Evolutionary conservation across 371 early-diverging fungal genomes (phyloP).

Genomic region (Zychaea mexicana): DNA sequence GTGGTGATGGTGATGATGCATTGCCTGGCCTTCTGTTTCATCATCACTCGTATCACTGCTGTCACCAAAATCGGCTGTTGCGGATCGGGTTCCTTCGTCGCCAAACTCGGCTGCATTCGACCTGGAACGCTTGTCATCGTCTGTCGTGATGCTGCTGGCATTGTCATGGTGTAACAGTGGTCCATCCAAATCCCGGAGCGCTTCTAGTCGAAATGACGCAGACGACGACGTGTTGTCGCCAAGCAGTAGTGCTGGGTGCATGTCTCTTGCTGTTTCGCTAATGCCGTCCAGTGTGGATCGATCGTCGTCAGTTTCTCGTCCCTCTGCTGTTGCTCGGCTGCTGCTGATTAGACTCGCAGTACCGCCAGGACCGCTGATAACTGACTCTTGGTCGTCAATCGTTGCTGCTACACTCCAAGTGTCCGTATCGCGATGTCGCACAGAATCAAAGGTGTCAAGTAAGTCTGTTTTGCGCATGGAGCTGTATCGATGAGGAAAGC

Average conservation of each 20-base stretch:
- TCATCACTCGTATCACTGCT: constrained; percentile 39
- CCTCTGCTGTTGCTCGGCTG: constrained; percentile 24
- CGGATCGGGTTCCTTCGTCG: constrained; percentile 49
- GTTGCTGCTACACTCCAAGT: constrained; percentile 58
- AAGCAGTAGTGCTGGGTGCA: neutral
- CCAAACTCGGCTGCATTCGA: constrained; percentile 57
- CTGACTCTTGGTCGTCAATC: constrained; percentile 54
- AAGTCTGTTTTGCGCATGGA: constrained; percentile 53
- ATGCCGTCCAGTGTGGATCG: constrained; percentile 37
- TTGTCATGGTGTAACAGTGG: constrained; percentile 17
- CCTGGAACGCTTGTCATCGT: constrained; percentile 46
- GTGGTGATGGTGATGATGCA: neutral
- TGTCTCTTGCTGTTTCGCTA: constrained; percentile 16
- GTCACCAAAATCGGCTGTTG: constrained; percentile 40
- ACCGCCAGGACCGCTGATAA: constrained; percentile 48
- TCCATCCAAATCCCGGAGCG: constrained; percentile 28
- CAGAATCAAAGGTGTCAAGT: constrained; percentile 43
- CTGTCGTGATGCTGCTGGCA: constrained; percentile 12
- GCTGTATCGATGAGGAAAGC: constrained; percentile 34
- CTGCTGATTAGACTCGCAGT: constrained; percentile 30
- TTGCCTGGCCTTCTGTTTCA: constrained; percentile 26
- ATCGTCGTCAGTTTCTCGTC: constrained; percentile 24
- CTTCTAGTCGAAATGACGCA: constrained; percentile 17
- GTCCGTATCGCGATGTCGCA: constrained; percentile 42
- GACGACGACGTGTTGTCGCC: neutral